Evolutionary conservation across 2,329 filamentous ascomycete species (phyloP), one percentile per base, ranked within the genome.

Genomic region (Chrysosporium queenslandicum): DNA sequence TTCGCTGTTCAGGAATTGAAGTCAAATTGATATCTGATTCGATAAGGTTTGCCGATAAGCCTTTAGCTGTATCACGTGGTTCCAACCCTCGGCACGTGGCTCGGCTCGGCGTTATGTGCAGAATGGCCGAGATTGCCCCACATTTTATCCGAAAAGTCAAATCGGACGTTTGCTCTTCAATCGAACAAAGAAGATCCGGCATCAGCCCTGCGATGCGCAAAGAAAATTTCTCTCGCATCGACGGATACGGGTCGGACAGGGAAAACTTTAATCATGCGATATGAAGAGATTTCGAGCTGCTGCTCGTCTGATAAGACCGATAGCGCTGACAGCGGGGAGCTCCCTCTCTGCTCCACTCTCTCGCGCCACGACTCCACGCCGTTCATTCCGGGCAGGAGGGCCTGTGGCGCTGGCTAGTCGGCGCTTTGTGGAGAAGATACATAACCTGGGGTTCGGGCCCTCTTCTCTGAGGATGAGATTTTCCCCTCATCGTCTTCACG

Each of bases 121-220:
- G n/a, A n/a, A 29, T 21, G 16, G 37, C 32, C 21, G 32, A 47
- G 9, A n/a, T 47, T 37, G 18, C 30, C 45, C 43, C 43, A 46
- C 43, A 32, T 23, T 34, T 46, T 36, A 36, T 46, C 43, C 43
- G 43, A n/a, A 21, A 45, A 46, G 18, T 34, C 29, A 29, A n/a
- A 9, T 12, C 23, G 4, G 6, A 12, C n/a, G 6, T 4, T 36
- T 14, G 34, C 11, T 29, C 27, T 29, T 9, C 27, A 29, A 9
- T 9, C 9, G 27, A 29, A 29, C 27, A 29, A 29, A 29, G 27
- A 29, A 29, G 4, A 4, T 9, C 27, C 5, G 27, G 27, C 27
- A 29, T 29, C 27, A 9, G n/a, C n/a, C n/a, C n/a, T n/a, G n/a
- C n/a, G n/a, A n/a, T n/a, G n/a, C n/a, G n/a, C n/a, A n/a, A n/a